Evolutionary conservation across 1,284 basidiomycete species (phyloP).

Genomic region (Pyrrhoderma noxium): DNA sequence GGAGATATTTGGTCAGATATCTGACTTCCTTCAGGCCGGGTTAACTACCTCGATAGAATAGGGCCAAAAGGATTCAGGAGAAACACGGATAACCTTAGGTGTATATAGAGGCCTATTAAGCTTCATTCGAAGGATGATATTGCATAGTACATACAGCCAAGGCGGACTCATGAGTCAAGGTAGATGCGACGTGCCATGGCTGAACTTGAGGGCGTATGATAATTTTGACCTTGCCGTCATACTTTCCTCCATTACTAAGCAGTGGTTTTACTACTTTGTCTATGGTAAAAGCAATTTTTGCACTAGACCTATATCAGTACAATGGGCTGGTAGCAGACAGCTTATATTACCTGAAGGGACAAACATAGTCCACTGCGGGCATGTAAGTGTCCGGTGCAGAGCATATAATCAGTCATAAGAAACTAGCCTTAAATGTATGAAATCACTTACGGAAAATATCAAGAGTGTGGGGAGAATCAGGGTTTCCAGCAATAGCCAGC

Average conservation of each 20-base stretch:
- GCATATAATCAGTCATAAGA: not conserved
- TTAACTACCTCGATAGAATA: slow-evolving; percentile 61
- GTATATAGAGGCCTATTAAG: not conserved
- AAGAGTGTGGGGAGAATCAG: slow-evolving; percentile 71
- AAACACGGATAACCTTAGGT: slow-evolving; percentile 49
- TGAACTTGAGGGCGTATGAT: slow-evolving; percentile 80
- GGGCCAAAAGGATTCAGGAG: slow-evolving; percentile 73
- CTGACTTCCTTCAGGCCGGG: not conserved
- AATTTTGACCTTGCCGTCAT: slow-evolving; percentile 71
- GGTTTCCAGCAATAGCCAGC: slow-evolving; percentile 61
- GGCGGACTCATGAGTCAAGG: slow-evolving; percentile 74
- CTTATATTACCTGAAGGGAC: slow-evolving; percentile 65
- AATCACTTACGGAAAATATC: slow-evolving; percentile 61
- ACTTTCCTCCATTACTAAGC: slow-evolving; percentile 55
- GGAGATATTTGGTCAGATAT: slow-evolving; percentile 10
- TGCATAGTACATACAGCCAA: slow-evolving; percentile 51
- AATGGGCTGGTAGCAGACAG: too few relatives aligned
- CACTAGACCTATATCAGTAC: slow-evolving; percentile 38
- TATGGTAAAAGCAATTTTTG: slow-evolving; percentile 55
- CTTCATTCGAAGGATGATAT: not conserved
- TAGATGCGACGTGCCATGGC: slow-evolving; percentile 75
- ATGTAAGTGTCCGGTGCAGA: not conserved
- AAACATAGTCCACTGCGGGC: slow-evolving; percentile 73
- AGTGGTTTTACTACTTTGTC: slow-evolving; percentile 54
- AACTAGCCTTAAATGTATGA: not conserved